Base-by-base conservation (phyloP, 2,329 filamentous ascomycete genomes). In the Aspergillus cejpii region DNA sequence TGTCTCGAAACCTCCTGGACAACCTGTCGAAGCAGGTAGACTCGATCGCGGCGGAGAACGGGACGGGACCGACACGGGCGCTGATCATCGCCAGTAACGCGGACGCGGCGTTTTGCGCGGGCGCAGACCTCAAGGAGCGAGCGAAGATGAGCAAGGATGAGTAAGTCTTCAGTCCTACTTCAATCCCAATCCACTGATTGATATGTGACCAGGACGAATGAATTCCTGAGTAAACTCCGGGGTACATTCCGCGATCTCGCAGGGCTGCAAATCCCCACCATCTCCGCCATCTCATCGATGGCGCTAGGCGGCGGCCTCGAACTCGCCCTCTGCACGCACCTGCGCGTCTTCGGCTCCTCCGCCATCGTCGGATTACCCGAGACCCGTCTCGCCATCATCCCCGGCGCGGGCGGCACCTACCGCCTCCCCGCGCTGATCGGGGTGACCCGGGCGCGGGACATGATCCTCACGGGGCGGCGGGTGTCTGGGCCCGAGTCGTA, bases 221-320 rank as follows among this genome's bases (percentile, higher is more conserved):
- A 79, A 20, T 98, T 98, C 74, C 81, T 98, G 26, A 62, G 75
- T 36, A 77, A 78, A 59, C 83, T 98, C 41, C 84, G 91, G 56
- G 69, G 69, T 40, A 94, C 91, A 39, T 83, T 98, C 61, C 73
- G 79, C 31, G 74, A 78, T 33, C 79, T 98, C 47, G 77, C 87
- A 21, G 66, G 74, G 48, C 83, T 98, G 33, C 86, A 85, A 11
- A 83, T 97, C 55, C 92, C 92, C 21, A 94, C 91, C 41, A 91
- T 98, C 62, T 83, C 86, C 3, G 89, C 89, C 45, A 80, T 98
- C 50, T 84, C 85, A 43, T 92, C 87, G 39, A 72, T 87, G 46
- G 92, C 92, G 5, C 83, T 97, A 23, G 92, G 92, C 51, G 92
- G 92, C 58, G 92, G 92, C 37, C 82, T 98, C 53, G 92, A 98